A percentile compares a stretch with the other conserved stretches of the same genome.
Conservation (phyloP, 208 protist genomes). For the Herpetomonas tarakana region DNA sequence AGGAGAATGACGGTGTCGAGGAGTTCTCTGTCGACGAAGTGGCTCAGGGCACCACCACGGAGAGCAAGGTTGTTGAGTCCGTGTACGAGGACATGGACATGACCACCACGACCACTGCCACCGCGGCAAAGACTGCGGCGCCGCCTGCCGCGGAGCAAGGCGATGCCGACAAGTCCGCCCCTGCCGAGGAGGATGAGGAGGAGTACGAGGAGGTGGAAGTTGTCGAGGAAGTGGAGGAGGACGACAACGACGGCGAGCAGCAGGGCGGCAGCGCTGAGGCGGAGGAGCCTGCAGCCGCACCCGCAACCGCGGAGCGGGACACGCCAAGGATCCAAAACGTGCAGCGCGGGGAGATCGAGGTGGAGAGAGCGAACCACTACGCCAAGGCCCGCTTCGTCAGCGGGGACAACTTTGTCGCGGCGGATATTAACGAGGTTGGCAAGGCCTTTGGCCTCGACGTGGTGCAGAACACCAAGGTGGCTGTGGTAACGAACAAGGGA, state of each 20-base stretch:
- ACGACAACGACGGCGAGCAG: slow-evolving; percentile 15
- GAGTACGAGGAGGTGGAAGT: slow-evolving; percentile 22
- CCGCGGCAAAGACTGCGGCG: too few species aligned
- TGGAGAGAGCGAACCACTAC: slow-evolving; percentile 4
- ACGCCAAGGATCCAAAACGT: slow-evolving; percentile 2
- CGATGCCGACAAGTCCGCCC: slow-evolving; percentile 6
- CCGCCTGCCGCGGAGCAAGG: background rate
- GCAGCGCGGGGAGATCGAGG: background rate
- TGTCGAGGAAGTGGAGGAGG: slow-evolving; percentile 19
- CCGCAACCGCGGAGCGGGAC: background rate
- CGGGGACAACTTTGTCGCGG: slow-evolving; percentile 15
- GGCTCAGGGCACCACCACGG: slow-evolving; percentile 1
- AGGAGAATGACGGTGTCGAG: slow-evolving; percentile 12
- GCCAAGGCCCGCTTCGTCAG: slow-evolving; percentile 20
- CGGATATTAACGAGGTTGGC: slow-evolving; percentile 16
- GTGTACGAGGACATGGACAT: background rate
- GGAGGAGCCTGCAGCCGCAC: slow-evolving; percentile 4
- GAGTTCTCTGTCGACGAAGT: slow-evolving; percentile 13
- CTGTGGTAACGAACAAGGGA: background rate
- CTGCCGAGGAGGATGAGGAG: slow-evolving; percentile 11
- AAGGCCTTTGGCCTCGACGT: slow-evolving; percentile 20
- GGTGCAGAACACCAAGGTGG: slow-evolving; percentile 1
- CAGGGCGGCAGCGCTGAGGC: slow-evolving; percentile 1
- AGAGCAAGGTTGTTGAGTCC: background rate
- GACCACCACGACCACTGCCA: too few species aligned